phyloP scores from a whole-genome alignment of 176 grass and related monocot genomes.

The Aechmea fasciata region DNA sequence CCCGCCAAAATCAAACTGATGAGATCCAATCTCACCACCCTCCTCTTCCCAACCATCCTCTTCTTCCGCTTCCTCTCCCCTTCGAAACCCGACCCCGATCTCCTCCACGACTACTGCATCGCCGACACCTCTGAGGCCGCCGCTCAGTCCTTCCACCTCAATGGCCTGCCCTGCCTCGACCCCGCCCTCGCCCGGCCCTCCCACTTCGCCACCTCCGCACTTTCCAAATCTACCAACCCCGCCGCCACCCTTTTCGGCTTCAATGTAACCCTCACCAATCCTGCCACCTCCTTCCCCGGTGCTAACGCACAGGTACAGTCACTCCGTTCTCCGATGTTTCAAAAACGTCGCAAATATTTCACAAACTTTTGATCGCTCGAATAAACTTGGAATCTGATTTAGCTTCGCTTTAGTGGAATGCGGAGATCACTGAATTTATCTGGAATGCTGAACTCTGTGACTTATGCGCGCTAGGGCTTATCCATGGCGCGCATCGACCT shows the following conservation, averaged over 20 bases:
- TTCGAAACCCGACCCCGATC: conserved; percentile 34
- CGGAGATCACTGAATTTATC: too few relatives aligned
- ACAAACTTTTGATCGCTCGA: too few relatives aligned
- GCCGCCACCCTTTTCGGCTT: conserved; percentile 28
- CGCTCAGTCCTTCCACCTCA: conserved; percentile 22
- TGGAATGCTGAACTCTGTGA: too few relatives aligned
- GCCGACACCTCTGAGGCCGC: conserved; percentile 12
- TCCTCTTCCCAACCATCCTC: background rate
- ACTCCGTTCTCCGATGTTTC: too few relatives aligned
- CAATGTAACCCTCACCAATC: conserved; percentile 39
- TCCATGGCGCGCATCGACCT: conserved; percentile 44
- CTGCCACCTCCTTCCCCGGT: conserved; percentile 27
- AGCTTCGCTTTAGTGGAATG: too few relatives aligned
- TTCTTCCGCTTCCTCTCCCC: background rate
- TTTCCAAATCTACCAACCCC: conserved; percentile 20
- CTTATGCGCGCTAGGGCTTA: conserved; percentile 17
- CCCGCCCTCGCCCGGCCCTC: conserved; percentile 19
- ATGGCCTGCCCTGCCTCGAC: conserved; percentile 51
- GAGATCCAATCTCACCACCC: background rate
- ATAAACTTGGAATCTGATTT: too few relatives aligned
- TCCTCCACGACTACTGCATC: conserved; percentile 45
- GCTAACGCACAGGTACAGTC: conserved; percentile 25
- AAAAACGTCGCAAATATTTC: too few relatives aligned
- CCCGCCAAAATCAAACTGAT: conserved; percentile 18
- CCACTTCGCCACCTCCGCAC: conserved; percentile 46